Conservation (phyloP, 2,329 filamentous ascomycete species). For the Ceratocystis diversiconidia region DNA sequence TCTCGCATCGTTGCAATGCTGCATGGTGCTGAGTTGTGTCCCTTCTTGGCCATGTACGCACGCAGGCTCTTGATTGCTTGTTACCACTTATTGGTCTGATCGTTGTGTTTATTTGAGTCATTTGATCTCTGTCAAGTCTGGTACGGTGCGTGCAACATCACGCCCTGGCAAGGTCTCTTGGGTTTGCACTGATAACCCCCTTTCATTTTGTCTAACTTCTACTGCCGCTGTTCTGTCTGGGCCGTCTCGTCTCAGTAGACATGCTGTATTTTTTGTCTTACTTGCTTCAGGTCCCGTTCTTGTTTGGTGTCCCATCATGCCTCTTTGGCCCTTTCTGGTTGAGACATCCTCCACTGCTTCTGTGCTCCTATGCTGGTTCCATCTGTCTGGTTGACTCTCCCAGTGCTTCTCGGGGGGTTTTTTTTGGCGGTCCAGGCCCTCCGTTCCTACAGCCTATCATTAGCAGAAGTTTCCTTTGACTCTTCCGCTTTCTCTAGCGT, state of each 20-base stretch:
- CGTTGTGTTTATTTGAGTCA: background rate
- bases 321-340: background rate
- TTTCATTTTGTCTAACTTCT: constrained; percentile 2
- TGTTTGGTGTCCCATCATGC: background rate
- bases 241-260: constrained; percentile 1
- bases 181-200: background rate
- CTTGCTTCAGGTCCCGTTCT: background rate
- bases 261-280: background rate
- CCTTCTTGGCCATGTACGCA: too few relatives aligned
- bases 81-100: background rate
- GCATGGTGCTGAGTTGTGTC: too few relatives aligned
- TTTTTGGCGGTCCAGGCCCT: background rate
- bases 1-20: too few relatives aligned
- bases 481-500: constrained; percentile 16
- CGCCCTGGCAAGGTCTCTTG: background rate
- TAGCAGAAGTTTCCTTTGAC: constrained; percentile 1
- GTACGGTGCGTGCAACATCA: background rate
- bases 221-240: background rate
- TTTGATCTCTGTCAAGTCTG: background rate
- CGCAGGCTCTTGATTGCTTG: background rate
- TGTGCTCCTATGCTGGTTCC: background rate
- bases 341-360: constrained; percentile 5
- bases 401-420: background rate
- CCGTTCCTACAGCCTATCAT: background rate
- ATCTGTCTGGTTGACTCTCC: background rate